Evolutionary conservation across 257 asterid species (phyloP), one percentile per base, ranked within the genome.

Genomic region (Ocimum tenuiflorum): DNA sequence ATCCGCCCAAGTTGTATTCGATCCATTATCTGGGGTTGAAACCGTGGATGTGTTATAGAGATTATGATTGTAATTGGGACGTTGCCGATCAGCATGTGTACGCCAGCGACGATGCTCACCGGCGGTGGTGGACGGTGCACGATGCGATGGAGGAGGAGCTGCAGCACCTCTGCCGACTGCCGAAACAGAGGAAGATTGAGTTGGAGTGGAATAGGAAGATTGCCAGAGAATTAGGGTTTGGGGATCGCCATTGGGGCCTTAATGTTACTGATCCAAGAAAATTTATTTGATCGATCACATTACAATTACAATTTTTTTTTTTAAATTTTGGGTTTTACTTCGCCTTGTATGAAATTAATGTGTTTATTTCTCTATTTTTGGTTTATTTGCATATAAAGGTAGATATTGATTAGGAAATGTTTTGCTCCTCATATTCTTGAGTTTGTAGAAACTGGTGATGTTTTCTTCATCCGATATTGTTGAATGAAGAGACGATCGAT

Each of bases 41-140:
- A 73, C 96, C 98, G 0, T 91, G 98, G 96, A 11, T 41, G 12
- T 91, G 98, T 20, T 91, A 88, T 10, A 73, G 89, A 55, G 98
- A 91, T 41, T 91, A 91, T n/a, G 96, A 91, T 18, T 91, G 97
- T 58, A 91, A 91, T 8, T 91, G 90, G 87, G 85, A 88, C 15
- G 38, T 84, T 3, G 65, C 60, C 12, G 82, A 77, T n/a, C 94
- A 84, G 57, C 79, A 49, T 0, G 86, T 88, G 0, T 88, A 86
- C 62, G 97, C 96, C 10, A 88, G 94, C 12, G 96, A 91, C 42
- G 73, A 55, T 3, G 97, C 94, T 0, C 94, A 91, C 59, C 38
- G 11, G 12, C 81, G 81, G 66, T 91, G 97, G 97, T 91, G 96
- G 96, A 67, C 53, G 46, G 48, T 91, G 58, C 89, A 91, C 64